Evolutionary conservation across 2,329 filamentous ascomycete genomes (phyloP).

Genomic region (Moelleriella libera): DNA sequence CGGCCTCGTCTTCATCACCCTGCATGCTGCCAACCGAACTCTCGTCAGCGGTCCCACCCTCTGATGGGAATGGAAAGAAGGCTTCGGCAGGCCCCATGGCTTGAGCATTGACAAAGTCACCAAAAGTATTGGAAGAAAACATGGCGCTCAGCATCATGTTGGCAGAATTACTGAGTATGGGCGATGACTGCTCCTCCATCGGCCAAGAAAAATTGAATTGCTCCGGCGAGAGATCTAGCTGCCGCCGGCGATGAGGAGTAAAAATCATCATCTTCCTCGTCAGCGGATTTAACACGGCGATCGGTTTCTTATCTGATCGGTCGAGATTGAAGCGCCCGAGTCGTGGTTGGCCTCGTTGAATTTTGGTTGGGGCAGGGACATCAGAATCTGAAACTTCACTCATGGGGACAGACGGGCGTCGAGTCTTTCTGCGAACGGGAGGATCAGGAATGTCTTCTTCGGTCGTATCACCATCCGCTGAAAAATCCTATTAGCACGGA

Average conservation of each 20-base stretch:
- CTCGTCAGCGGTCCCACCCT: conserved; percentile 39
- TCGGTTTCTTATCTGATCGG: conserved; percentile 39
- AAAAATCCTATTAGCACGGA: conserved; percentile 5
- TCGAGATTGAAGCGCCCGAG: conserved; percentile 40
- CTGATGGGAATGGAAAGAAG: conserved; percentile 56
- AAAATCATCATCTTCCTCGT: conserved; percentile 51
- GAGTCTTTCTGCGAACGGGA: conserved; percentile 31
- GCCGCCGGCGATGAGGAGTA: conserved; percentile 34
- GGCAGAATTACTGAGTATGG: conserved; percentile 52
- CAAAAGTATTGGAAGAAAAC: conserved; percentile 40
- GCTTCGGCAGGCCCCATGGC: conserved; percentile 62
- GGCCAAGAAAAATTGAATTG: conserved; percentile 36
- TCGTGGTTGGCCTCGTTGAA: conserved; percentile 36
- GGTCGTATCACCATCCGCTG: conserved; percentile 48
- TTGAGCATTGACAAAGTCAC: conserved; percentile 46
- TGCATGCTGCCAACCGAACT: conserved; percentile 22
- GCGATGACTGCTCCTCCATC: conserved; percentile 27
- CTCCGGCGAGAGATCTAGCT: conserved; percentile 39
- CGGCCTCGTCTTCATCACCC: conserved; percentile 50
- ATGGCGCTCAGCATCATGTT: conserved; percentile 72
- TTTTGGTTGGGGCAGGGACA: conserved; percentile 25
- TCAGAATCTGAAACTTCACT: conserved; percentile 37
- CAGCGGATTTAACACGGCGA: conserved; percentile 41
- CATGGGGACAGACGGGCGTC: conserved; percentile 20
- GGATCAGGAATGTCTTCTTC: conserved; percentile 43